These are phyloP conservation scores for Verbascum thapsus DNA, from an alignment of 257 asterid genomes.

Conservation along the genomic window DNA sequence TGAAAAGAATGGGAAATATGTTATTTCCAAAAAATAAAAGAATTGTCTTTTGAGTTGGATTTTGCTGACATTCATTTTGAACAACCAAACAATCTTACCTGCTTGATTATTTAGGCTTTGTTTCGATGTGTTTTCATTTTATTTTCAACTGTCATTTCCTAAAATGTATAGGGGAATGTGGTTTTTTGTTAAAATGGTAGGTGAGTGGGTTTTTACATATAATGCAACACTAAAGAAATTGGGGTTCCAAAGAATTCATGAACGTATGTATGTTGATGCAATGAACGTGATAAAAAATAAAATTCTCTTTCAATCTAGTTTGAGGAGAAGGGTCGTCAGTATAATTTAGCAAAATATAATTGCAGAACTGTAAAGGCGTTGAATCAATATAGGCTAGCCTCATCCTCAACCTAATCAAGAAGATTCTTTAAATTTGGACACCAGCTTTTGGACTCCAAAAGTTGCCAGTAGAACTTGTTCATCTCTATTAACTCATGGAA, in stretches of 20 bases:
- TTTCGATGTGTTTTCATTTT: too few species aligned
- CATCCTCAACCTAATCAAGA: too few species aligned
- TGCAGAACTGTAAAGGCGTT: not conserved
- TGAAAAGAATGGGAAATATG: conserved; percentile 5
- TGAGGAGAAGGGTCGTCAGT: not conserved
- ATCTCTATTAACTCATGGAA: conserved; percentile 16
- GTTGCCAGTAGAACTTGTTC: not conserved
- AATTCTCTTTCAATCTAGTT: not conserved
- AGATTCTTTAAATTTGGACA: too few species aligned
- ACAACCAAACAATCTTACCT: conserved; percentile 1
- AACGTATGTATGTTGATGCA: not conserved
- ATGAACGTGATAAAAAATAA: not conserved
- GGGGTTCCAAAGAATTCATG: not conserved
- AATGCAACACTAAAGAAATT: not conserved
- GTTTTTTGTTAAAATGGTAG: too few species aligned
- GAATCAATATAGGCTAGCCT: not conserved
- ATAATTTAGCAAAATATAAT: not conserved
- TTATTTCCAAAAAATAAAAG: conserved; percentile 1
- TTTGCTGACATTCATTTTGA: not conserved
- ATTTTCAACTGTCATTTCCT: not conserved
- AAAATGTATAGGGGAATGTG: not conserved
- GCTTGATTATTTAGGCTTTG: not conserved
- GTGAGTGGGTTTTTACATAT: too few species aligned
- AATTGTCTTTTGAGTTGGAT: conserved; percentile 12
- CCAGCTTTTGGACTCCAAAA: too few species aligned